Evolutionary conservation across 2,329 filamentous ascomycete genomes (phyloP), one percentile per base, ranked within the genome.

Genomic region (Trichoderma gracile): DNA sequence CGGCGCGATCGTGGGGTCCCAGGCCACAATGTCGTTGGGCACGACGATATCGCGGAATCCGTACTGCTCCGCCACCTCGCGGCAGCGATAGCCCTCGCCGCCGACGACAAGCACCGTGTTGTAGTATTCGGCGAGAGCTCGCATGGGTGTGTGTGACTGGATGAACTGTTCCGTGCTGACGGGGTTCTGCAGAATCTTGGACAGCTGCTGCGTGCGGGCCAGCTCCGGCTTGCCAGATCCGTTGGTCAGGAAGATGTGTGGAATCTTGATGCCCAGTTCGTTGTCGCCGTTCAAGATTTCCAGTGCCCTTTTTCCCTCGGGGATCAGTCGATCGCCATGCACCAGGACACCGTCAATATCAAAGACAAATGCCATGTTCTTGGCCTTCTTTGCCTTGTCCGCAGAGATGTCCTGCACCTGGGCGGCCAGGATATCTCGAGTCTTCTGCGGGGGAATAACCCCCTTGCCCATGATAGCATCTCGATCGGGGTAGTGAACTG

Each of bases 351-450:
- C 58, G 23, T 61, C 58, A 17, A 61, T 61, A 8, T 61, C 58
- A 47, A 61, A 61, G 38, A 61, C 58, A 5, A 61, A 61, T 15
- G 58, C 58, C 58, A 61, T 61, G 23, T 61, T 61, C 47, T 61
- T 61, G 19, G 58, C 58, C 14, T 61, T 61, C 47, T 53, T 61
- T 5, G 46, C 38, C n/a, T 61, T 61, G 40, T 61, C 58, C 8
- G 58, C 47, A 9, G 58, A 61, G 5, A 61, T 53, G 5, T 61
- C 58, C 38, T 61, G 58, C n/a, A 61, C 40, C 19, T 61, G 58
- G 9, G 58, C 58, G 23, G 58, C 58, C 30, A 61, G 14, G 12
- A 61, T 61, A 14, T 61, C 58, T 25, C 58, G 40, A 2, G 47
- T 61, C n/a, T 33, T 38, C 10, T 53, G 57, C 12, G 50, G 43